These are phyloP conservation scores for Peniophora sp. DNA, from an alignment of 1,284 basidiomycete species.

Conservation along the genomic window DNA sequence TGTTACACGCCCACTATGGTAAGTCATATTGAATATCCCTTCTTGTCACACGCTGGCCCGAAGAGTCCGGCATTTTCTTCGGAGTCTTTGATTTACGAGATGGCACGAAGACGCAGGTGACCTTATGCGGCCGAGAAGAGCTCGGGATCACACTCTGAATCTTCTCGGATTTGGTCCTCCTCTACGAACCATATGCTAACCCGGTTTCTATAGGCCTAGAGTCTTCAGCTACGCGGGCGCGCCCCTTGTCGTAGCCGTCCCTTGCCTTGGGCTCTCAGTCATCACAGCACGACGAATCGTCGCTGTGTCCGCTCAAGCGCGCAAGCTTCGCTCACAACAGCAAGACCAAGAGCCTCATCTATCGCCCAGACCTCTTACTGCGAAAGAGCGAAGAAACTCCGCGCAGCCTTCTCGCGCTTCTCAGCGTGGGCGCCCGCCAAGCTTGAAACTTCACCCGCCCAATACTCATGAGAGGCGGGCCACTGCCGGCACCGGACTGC, in stretches of 20 bases:
- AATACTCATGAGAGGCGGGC: background rate
- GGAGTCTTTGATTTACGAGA: too few relatives aligned
- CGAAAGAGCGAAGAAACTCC: background rate
- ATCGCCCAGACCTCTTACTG: background rate
- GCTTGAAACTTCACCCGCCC: background rate
- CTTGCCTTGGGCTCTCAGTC: slow-evolving; percentile 41
- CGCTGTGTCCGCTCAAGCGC: slow-evolving; percentile 17
- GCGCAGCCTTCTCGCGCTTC: background rate
- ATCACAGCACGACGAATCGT: slow-evolving; percentile 30
- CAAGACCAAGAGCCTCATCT: background rate
- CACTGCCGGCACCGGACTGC: background rate
- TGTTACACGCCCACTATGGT: slow-evolving; percentile 47
- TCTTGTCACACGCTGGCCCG: slow-evolving; percentile 8
- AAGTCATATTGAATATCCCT: slow-evolving; percentile 1
- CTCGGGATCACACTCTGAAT: too few relatives aligned
- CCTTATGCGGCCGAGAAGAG: too few relatives aligned
- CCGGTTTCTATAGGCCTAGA: slow-evolving; percentile 39
- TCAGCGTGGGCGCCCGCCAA: background rate
- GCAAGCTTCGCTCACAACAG: slow-evolving; percentile 9
- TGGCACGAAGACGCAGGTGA: too few relatives aligned
- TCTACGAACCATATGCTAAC: background rate
- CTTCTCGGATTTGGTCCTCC: background rate
- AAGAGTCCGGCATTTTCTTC: too few relatives aligned
- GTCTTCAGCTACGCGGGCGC: slow-evolving; percentile 53
- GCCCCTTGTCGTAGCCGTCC: slow-evolving; percentile 42